These are phyloP conservation scores for Penicillium odoratum DNA, from an alignment of 495 filamentous ascomycete species.

Conservation along the genomic window DNA sequence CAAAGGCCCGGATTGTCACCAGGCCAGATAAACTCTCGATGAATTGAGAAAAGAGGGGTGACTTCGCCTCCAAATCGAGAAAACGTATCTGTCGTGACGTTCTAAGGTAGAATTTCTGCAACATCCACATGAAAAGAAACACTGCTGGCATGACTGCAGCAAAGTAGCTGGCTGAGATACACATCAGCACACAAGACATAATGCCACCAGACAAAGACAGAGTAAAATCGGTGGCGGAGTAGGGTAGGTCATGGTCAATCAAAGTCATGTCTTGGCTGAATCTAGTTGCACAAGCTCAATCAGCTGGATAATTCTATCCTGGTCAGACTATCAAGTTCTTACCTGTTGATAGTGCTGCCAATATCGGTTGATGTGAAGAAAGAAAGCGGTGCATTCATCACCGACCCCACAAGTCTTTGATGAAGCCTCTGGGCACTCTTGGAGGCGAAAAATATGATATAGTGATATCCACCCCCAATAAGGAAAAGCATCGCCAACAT, in stretches of 20 bases:
- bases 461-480: constrained; percentile 5
- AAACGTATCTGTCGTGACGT: constrained; percentile 62
- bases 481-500: neutral
- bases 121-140: constrained; percentile 4
- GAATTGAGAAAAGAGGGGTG: constrained; percentile 52
- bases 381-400: constrained; percentile 10
- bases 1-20: constrained; percentile 52
- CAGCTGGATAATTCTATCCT: neutral
- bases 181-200: constrained; percentile 7
- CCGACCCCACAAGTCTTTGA: neutral
- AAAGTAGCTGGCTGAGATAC: constrained; percentile 8
- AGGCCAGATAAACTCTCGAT: constrained; percentile 45
- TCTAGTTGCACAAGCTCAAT: neutral
- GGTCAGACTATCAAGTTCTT: neutral
- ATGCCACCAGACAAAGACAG: neutral
- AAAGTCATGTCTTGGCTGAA: constrained; percentile 18
- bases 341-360: constrained; percentile 11
- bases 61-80: constrained; percentile 56
- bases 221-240: neutral
- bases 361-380: constrained; percentile 12
- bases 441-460: neutral
- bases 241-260: constrained; percentile 12
- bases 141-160: constrained; percentile 4
- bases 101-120: constrained; percentile 55
- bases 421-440: neutral